These are phyloP conservation scores for Cardamine occulta DNA, from an alignment of 345 rosid genomes.

Conservation along the genomic window DNA sequence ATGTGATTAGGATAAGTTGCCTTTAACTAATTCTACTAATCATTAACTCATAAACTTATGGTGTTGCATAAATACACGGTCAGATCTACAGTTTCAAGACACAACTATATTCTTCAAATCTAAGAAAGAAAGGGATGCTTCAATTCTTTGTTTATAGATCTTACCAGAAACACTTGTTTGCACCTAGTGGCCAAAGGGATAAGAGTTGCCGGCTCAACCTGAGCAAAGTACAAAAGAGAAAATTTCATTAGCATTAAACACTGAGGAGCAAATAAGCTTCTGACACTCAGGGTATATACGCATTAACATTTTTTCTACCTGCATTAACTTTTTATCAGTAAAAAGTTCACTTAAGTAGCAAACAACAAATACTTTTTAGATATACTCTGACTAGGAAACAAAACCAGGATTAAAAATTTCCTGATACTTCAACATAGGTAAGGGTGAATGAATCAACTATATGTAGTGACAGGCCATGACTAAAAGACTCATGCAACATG, in stretches of 20 bases:
- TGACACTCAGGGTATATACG: neutral
- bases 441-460: neutral
- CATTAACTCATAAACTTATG: slow-evolving; percentile 15
- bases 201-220: slow-evolving; percentile 98
- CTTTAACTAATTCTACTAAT: neutral
- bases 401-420: neutral
- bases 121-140: neutral
- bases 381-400: neutral
- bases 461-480: slow-evolving; percentile 12
- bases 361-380: slow-evolving; percentile 2
- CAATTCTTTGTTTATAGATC: neutral
- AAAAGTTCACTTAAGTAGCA: slow-evolving; percentile 9
- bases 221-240: slow-evolving; percentile 31
- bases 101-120: slow-evolving; percentile 4
- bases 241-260: slow-evolving; percentile 14
- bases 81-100: slow-evolving; percentile 19
- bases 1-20: slow-evolving; percentile 20
- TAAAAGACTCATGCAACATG: neutral
- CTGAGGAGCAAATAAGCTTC: slow-evolving; percentile 8
- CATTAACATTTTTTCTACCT: slow-evolving; percentile 3
- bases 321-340: neutral
- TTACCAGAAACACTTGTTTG: slow-evolving; percentile 98
- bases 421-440: neutral
- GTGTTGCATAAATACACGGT: neutral
- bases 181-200: slow-evolving; percentile 91